Conservation (phyloP, 2,329 filamentous ascomycete genomes). For the Aspergillus sp. region DNA sequence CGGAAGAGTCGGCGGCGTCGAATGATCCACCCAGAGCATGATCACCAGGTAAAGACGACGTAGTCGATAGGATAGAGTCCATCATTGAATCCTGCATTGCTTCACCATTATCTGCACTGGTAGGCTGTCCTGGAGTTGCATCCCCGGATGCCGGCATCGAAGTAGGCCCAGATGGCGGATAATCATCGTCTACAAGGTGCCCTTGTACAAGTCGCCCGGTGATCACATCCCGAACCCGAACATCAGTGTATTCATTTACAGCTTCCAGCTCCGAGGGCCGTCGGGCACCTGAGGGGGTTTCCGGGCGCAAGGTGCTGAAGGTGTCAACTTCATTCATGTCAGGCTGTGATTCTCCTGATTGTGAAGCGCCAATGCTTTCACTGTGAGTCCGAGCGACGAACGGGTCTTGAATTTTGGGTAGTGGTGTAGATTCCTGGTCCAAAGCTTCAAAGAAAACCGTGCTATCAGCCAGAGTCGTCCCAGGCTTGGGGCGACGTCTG, state of each 20-base stretch:
- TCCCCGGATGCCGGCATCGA: constrained; percentile 62
- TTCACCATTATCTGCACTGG: constrained; percentile 48
- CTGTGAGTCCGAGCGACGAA: constrained; percentile 30
- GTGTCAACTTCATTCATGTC: constrained; percentile 26
- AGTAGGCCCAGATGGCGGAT: constrained; percentile 71
- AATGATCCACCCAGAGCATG: constrained; percentile 79
- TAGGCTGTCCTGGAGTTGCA: constrained; percentile 48
- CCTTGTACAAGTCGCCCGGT: constrained; percentile 89
- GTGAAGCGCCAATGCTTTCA: constrained; percentile 15
- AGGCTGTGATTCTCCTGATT: constrained; percentile 13
- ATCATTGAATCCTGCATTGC: constrained; percentile 79
- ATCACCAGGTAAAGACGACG: constrained; percentile 69
- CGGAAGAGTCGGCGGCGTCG: constrained; percentile 84
- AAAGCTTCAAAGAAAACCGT: constrained; percentile 70
- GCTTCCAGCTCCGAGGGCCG: constrained; percentile 46
- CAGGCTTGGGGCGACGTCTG: constrained; percentile 54
- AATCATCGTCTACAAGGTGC: constrained; percentile 93
- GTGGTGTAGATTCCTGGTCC: constrained; percentile 41
- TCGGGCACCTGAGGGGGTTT: constrained; percentile 39
- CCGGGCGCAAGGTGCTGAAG: constrained; percentile 34
- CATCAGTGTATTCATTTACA: constrained; percentile 67
- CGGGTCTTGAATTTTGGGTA: constrained; percentile 26
- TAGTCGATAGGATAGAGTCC: constrained; percentile 75
- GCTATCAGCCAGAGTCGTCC: constrained; percentile 70
- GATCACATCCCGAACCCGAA: constrained; percentile 83